Conservation (phyloP, 495 filamentous ascomycete genomes). For the Thermothielavioides terrestris region DNA sequence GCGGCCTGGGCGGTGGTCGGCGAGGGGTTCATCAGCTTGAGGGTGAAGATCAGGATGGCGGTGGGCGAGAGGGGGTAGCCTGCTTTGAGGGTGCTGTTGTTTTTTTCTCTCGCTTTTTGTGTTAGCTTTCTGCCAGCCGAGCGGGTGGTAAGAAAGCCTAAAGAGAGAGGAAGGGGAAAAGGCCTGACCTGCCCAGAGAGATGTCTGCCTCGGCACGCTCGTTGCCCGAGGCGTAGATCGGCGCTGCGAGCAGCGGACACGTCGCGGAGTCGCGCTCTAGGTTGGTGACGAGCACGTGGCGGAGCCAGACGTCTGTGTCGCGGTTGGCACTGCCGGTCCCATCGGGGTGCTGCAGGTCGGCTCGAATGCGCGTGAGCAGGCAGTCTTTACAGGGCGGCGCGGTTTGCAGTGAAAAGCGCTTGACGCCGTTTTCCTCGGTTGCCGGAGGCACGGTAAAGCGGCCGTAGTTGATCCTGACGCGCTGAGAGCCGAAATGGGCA, state of each 20-base stretch:
- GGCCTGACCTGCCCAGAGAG: slow-evolving; percentile 10
- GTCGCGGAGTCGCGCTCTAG: neutral
- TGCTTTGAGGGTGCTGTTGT: slow-evolving; percentile 15
- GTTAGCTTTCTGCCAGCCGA: no score
- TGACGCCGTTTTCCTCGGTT: slow-evolving; percentile 9
- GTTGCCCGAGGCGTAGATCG: slow-evolving; percentile 18
- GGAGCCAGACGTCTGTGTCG: slow-evolving; percentile 20
- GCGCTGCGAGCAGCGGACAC: slow-evolving; percentile 1
- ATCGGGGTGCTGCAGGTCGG: slow-evolving; percentile 20
- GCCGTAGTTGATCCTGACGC: slow-evolving; percentile 17
- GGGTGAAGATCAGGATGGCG: slow-evolving; percentile 6
- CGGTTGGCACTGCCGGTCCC: slow-evolving; percentile 21
- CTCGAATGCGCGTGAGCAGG: slow-evolving; percentile 14
- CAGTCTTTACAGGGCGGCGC: slow-evolving; percentile 22
- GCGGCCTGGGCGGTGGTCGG: slow-evolving; percentile 6
- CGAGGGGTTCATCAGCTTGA: slow-evolving; percentile 25
- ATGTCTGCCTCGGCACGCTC: slow-evolving; percentile 14
- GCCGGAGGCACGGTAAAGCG: slow-evolving; percentile 15
- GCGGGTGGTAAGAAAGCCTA: neutral
- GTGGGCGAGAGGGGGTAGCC: slow-evolving; percentile 16
- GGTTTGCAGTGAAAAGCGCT: slow-evolving; percentile 5
- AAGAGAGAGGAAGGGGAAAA: neutral
- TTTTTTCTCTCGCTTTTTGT: no score
- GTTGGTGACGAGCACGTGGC: slow-evolving; percentile 19
- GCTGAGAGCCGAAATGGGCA: slow-evolving; percentile 10